Percentiles rank a stretch among this genome's conserved stretches.
phyloP scores from a whole-genome alignment of 495 filamentous ascomycete genomes.

The Talaromyces thailandensis region DNA sequence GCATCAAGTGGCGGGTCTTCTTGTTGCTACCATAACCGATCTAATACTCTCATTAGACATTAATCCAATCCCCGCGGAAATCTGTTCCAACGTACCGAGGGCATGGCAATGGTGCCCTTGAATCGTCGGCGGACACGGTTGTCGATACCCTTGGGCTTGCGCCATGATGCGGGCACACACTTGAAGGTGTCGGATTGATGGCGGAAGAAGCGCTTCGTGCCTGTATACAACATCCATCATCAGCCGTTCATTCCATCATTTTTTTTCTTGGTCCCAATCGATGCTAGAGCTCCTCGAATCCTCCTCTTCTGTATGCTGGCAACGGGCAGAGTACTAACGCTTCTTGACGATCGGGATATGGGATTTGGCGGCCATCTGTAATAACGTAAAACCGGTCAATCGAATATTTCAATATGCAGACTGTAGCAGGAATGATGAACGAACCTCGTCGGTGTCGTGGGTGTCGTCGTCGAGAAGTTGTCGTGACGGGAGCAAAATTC shows the following conservation, averaged over 20 bases:
- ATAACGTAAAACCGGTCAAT: not conserved
- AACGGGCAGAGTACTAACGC: slow-evolving; percentile 55
- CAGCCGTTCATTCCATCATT: slow-evolving; percentile 13
- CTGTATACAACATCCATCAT: slow-evolving; percentile 33
- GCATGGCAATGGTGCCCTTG: slow-evolving; percentile 92
- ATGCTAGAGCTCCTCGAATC: not conserved
- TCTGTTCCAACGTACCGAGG: slow-evolving; percentile 64
- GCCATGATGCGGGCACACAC: slow-evolving; percentile 77
- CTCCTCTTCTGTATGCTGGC: not conserved
- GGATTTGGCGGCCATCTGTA: slow-evolving; percentile 97
- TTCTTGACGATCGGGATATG: slow-evolving; percentile 99
- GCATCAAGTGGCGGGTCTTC: slow-evolving; percentile 98
- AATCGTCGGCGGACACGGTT: slow-evolving; percentile 85
- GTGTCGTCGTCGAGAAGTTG: slow-evolving; percentile 40
- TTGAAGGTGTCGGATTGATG: slow-evolving; percentile 97
- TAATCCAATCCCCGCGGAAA: not conserved
- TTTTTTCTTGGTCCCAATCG: slow-evolving; percentile 4
- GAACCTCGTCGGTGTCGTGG: slow-evolving; percentile 11
- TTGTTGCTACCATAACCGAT: slow-evolving; percentile 98
- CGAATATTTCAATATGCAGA: not conserved
- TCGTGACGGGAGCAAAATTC: slow-evolving; percentile 34
- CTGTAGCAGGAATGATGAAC: not conserved
- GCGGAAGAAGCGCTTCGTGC: slow-evolving; percentile 83
- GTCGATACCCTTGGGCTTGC: slow-evolving; percentile 99
- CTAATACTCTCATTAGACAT: slow-evolving; percentile 36